A percentile compares a stretch with the other conserved stretches of the same genome.
phyloP scores from a whole-genome alignment of 164 flowering plant genomes.

The Euptelea pleiosperma region DNA sequence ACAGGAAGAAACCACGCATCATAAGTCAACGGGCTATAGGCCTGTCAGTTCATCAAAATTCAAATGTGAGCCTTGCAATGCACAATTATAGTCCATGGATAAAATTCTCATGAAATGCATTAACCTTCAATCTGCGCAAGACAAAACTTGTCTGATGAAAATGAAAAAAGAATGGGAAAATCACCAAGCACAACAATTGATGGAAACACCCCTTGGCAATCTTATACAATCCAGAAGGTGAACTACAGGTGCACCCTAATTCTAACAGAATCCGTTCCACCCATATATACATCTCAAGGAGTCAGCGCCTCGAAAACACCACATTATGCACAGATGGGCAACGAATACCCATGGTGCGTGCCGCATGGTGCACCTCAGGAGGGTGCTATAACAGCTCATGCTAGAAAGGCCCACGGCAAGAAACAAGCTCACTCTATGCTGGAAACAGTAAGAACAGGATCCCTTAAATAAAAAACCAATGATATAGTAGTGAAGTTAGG shows the following conservation, averaged over 20 bases:
- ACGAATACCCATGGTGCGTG: neutral
- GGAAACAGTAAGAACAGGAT: conserved; percentile 13
- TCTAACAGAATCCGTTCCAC: too few relatives aligned
- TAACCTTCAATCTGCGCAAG: neutral
- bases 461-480: too few relatives aligned
- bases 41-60: too few relatives aligned
- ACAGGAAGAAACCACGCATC: neutral
- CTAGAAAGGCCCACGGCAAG: neutral
- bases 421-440: conserved; percentile 13
- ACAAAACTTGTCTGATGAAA: conserved; percentile 1
- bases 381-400: too few relatives aligned
- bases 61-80: neutral
- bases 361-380: neutral
- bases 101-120: neutral
- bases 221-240: too few relatives aligned
- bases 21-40: too few relatives aligned
- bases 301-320: neutral
- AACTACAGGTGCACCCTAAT: too few relatives aligned
- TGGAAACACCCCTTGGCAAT: too few relatives aligned
- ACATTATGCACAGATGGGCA: too few relatives aligned
- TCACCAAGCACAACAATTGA: neutral
- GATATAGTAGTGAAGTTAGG: too few relatives aligned
- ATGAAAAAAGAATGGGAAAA: neutral
- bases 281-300: too few relatives aligned
- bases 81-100: too few relatives aligned